Percentiles rank a stretch among this genome's conserved stretches.
Evolutionary conservation across 2,329 filamentous ascomycete species (phyloP).

Genomic region (Claviceps sp.): DNA sequence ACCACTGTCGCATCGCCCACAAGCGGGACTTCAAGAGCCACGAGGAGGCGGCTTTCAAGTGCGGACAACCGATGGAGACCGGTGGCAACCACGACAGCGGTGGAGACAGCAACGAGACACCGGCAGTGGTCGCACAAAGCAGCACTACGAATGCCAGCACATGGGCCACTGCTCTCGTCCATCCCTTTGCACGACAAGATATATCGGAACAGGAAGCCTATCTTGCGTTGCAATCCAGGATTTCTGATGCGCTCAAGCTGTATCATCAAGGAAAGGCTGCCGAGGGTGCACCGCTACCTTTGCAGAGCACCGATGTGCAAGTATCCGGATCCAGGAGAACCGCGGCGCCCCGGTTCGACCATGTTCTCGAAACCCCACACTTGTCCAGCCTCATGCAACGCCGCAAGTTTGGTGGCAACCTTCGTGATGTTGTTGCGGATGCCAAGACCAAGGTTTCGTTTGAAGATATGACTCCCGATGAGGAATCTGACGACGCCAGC

Average conservation of each 20-base stretch:
- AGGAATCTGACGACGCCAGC: slow-evolving; percentile 35
- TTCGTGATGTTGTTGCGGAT: slow-evolving; percentile 44
- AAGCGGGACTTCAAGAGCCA: slow-evolving; percentile 90
- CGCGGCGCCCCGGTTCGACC: slow-evolving; percentile 26
- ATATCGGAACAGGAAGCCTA: slow-evolving; percentile 40
- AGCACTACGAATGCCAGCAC: not conserved
- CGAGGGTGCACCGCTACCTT: slow-evolving; percentile 32
- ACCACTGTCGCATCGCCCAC: slow-evolving; percentile 94
- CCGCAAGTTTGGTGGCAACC: slow-evolving; percentile 46
- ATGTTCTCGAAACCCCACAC: slow-evolving; percentile 48
- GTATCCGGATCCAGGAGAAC: not conserved
- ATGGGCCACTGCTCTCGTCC: slow-evolving; percentile 13
- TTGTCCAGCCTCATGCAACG: slow-evolving; percentile 52
- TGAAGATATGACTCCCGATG: slow-evolving; percentile 36
- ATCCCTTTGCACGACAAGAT: slow-evolving; percentile 27
- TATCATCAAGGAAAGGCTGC: slow-evolving; percentile 39
- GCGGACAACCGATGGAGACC: slow-evolving; percentile 64
- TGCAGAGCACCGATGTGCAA: slow-evolving; percentile 12
- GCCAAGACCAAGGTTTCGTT: slow-evolving; percentile 40
- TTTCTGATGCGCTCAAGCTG: slow-evolving; percentile 38
- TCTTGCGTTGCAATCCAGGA: slow-evolving; percentile 35
- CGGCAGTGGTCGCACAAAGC: not conserved
- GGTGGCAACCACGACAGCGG: slow-evolving; percentile 6
- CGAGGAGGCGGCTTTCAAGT: slow-evolving; percentile 80
- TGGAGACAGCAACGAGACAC: slow-evolving; percentile 14